phyloP scores from a whole-genome alignment of 495 filamentous ascomycete genomes.

The Penicillium waksmanii region DNA sequence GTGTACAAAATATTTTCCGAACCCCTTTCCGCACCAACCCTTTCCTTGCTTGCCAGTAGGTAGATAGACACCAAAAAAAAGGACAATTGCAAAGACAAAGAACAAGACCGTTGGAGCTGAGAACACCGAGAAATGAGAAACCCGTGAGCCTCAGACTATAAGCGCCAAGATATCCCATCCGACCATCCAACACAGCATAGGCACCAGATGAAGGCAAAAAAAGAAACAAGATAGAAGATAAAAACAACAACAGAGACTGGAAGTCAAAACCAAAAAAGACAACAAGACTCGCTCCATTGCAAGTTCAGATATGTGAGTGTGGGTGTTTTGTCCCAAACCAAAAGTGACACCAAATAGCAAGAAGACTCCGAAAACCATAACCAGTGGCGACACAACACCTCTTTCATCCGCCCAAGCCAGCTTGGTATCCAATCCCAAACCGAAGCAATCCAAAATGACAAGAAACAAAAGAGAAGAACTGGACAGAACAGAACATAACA shows the following conservation, averaged over 20 bases:
- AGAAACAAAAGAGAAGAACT: constrained; percentile 19
- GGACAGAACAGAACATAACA: not conserved
- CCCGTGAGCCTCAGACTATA: constrained; percentile 12
- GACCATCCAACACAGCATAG: constrained; percentile 10
- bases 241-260: not conserved
- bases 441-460: constrained; percentile 11
- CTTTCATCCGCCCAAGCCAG: constrained; percentile 19
- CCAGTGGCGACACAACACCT: constrained; percentile 5
- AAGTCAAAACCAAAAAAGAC: not conserved
- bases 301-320: not conserved
- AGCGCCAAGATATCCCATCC: constrained; percentile 18
- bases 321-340: constrained; percentile 8
- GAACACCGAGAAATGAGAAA: constrained; percentile 24
- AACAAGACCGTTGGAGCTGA: constrained; percentile 14
- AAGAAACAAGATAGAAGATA: constrained; percentile 2
- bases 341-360: constrained; percentile 7
- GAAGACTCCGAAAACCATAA: constrained; percentile 13
- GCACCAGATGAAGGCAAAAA: constrained; percentile 14
- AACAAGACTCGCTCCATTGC: not conserved
- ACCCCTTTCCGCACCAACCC: constrained; percentile 1
- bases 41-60: constrained; percentile 8
- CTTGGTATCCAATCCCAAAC: constrained; percentile 15
- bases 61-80: constrained; percentile 8
- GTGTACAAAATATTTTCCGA: constrained; percentile 6
- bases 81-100: constrained; percentile 17